Base-by-base conservation (phyloP, 495 filamentous ascomycete species). In the Tuber aestivum region DNA sequence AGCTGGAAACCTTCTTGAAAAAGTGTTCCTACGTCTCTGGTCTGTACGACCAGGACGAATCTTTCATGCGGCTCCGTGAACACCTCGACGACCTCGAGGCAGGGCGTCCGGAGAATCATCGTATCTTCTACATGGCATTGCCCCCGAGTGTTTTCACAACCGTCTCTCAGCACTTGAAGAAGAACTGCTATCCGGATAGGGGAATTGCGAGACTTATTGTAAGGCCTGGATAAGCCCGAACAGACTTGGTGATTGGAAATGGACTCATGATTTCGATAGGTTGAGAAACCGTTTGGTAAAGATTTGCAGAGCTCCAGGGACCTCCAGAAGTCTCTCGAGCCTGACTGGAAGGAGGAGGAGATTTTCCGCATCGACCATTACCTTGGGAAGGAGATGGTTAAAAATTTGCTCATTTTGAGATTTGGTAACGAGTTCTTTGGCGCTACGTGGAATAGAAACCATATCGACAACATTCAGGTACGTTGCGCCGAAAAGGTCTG, bases 331-430 rank as follows among this genome's bases (percentile, higher is more conserved):
- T 95, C 96, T 5, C 88, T 99, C 71, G 94, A 94, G 81, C 96
- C 96, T 44, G 93, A 98, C 87, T 99, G 96, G 96, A 97, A 92
- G 83, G 96, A 99, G 85, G 96, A 99, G 70, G 96, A 99, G 87
- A 93, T 98, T 80, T 99, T 96, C 90, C 95, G 96, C 82, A 99
- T 99, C 83, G 96, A 99, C 84, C 96, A 99, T 86, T 99, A 99
- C 84, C 89, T 99, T 61, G 96, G 96, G 80, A 99, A 99, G 89
- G 96, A 99, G 87, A 99, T 99, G 96, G 96, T 99, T 74, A 99
- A 99, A 89, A 99, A 99, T 85, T 96, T 99, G 82, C 89, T 99
- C 73, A 97, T 99, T 80, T 90, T 99, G 77, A 89, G 96, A 79
- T 99, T 99, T 84, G 96, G 95, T 78, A 99, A 99, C 86, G 94